These are phyloP conservation scores for Xylariaceae sp. DNA, from an alignment of 2,329 filamentous ascomycete species.

Conservation along the genomic window DNA sequence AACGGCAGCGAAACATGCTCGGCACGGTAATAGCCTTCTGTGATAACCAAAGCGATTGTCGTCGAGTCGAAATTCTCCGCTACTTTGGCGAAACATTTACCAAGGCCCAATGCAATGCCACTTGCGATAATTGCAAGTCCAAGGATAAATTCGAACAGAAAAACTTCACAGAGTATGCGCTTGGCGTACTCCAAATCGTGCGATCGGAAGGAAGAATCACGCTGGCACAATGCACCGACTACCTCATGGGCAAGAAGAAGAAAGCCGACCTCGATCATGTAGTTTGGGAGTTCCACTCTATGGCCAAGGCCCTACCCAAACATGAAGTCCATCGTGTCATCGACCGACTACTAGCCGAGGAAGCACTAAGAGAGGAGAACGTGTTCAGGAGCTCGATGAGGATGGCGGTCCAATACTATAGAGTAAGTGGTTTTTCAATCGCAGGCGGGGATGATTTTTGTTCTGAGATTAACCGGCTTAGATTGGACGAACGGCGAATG, in stretches of 20 bases:
- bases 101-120: conserved; percentile 61
- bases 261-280: conserved; percentile 45
- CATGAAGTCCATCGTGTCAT: conserved; percentile 82
- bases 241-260: conserved; percentile 66
- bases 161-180: conserved; percentile 73
- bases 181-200: conserved; percentile 65
- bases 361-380: conserved; percentile 67
- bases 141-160: conserved; percentile 62
- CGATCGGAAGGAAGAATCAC: conserved; percentile 59
- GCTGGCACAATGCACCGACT: conserved; percentile 73
- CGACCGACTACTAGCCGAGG: conserved; percentile 65
- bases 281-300: conserved; percentile 59
- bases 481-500: conserved; percentile 38
- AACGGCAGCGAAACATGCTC: conserved; percentile 79
- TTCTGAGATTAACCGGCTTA: conserved; percentile 26
- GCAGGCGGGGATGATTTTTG: not conserved
- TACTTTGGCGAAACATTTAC: conserved; percentile 90
- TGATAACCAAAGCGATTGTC: conserved; percentile 82
- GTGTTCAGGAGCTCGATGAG: conserved; percentile 52
- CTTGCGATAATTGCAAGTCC: conserved; percentile 86
- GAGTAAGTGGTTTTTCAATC: conserved; percentile 39
- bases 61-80: conserved; percentile 78
- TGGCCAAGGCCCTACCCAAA: conserved; percentile 63
- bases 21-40: conserved; percentile 80
- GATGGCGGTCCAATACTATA: conserved; percentile 71